Base-by-base conservation (phyloP, 2,329 filamentous ascomycete genomes). In the Trichophyton verrucosum region DNA sequence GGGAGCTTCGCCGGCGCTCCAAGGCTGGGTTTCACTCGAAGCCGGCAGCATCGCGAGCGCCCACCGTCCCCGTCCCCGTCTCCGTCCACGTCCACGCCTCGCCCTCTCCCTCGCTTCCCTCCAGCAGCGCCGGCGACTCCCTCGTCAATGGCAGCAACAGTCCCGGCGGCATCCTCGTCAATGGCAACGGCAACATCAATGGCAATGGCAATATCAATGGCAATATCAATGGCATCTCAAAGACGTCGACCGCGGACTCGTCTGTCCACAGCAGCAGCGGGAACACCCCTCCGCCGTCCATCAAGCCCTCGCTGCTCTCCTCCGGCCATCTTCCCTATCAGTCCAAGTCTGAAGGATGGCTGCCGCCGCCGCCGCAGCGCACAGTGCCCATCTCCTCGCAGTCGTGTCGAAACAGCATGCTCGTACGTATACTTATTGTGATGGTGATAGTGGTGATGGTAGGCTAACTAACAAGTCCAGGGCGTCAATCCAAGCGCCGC, bases 1-100 rank as follows among this genome's bases (percentile, higher is more conserved):
- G 84, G 74, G 85, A 87, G 70, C 76, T 95, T 61, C 87, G 89
- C 67, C 84, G 89, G 67, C 86, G 86, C 67, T 94, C 88, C 61
- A 86, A 81, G 72, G 82, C 85, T 63, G 91, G 85, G 77, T 86
- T 91, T 75, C 84, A 82, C 62, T 68, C 71, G 40, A 67, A 68
- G 59, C 66, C 66, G 33, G 64, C 30, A 33, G 64, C 30, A 33
- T 68, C n/a, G 7, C 27, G 11, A n/a, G 7, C 13, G 44, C 20
- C 13, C 33, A 11, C 38, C 9, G 15, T 11, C 9, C 3, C 20
- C 20, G 20, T 20, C 20, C 20, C 20, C 20, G 20, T 20, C 20
- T 2, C 20, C 20, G 20, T 20, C 20, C 20, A 20, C 20, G 20
- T 20, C 20, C 20, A 15, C 13, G n/a, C 40, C 5, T n/a, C 58